Evolutionary conservation across 129 eudicot species (phyloP).

Genomic region (Pulicaria dysenterica): DNA sequence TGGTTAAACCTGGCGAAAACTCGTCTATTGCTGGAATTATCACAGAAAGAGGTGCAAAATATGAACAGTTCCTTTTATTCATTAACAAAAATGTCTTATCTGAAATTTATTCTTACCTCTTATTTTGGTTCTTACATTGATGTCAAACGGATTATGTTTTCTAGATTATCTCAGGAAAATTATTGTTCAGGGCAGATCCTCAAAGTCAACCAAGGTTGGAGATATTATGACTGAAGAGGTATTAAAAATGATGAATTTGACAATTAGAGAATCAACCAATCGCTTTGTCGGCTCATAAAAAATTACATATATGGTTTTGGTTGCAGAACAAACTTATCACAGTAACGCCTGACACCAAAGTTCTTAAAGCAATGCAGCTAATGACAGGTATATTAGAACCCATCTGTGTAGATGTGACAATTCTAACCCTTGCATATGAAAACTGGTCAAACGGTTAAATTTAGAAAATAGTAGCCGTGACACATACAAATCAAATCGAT

Average conservation of each 20-base stretch:
- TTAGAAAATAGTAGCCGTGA: background rate
- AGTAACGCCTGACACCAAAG: conserved; percentile 95
- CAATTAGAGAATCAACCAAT: background rate
- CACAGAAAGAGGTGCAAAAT: conserved; percentile 80
- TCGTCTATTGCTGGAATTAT: conserved; percentile 91
- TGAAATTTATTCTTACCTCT: background rate
- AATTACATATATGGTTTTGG: conserved; percentile 11
- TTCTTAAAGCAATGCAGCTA: conserved; percentile 96
- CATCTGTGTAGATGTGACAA: background rate
- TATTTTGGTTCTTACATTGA: background rate
- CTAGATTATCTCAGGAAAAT: conserved; percentile 98
- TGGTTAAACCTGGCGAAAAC: conserved; percentile 94
- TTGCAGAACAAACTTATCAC: conserved; percentile 99
- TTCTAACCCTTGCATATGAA: background rate
- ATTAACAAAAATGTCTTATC: background rate
- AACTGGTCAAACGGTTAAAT: background rate
- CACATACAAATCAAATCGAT: no score
- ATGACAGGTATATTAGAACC: conserved; percentile 77
- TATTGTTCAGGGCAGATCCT: conserved; percentile 98
- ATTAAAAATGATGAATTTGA: conserved; percentile 21
- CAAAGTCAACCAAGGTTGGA: conserved; percentile 97
- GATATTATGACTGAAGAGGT: conserved; percentile 99
- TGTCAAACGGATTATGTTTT: background rate
- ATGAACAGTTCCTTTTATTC: background rate
- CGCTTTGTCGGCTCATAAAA: background rate